A percentile compares a stretch with the other conserved stretches of the same genome.
Evolutionary conservation across 768 basidiomycete species (phyloP).

Genomic region (Calocera viscosa): DNA sequence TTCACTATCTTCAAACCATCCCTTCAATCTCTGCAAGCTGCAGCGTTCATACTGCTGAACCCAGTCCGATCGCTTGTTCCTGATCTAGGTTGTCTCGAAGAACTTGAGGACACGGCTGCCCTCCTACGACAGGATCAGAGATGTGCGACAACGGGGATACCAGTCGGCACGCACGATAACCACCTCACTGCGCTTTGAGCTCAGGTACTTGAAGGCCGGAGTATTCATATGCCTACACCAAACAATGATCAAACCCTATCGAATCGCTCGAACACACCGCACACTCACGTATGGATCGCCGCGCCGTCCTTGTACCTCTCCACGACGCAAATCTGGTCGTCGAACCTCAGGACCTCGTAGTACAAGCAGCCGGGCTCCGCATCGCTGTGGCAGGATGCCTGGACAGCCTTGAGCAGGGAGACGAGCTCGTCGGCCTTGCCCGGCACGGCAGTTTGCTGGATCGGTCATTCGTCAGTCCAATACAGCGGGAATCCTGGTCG

Average conservation of each 20-base stretch:
- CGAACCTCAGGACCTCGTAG: background rate
- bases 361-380: background rate
- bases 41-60: background rate
- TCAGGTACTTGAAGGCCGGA: background rate
- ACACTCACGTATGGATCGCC: background rate
- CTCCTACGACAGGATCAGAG: background rate
- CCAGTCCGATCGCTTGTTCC: background rate
- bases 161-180: background rate
- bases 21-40: background rate
- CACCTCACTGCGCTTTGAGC: background rate
- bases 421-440: constrained; percentile 7
- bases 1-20: too few species aligned
- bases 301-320: background rate
- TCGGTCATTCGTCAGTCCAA: background rate
- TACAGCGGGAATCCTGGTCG: background rate
- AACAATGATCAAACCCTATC: background rate
- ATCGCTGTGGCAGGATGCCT: constrained; percentile 5
- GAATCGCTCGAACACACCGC: background rate
- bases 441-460: background rate
- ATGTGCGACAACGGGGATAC: background rate
- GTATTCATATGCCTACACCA: background rate
- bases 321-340: background rate
- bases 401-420: background rate
- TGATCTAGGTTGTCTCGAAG: background rate
- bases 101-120: constrained; percentile 2